Conservation (phyloP, 148 eudicot genomes). For the Agrostemma githago region DNA sequence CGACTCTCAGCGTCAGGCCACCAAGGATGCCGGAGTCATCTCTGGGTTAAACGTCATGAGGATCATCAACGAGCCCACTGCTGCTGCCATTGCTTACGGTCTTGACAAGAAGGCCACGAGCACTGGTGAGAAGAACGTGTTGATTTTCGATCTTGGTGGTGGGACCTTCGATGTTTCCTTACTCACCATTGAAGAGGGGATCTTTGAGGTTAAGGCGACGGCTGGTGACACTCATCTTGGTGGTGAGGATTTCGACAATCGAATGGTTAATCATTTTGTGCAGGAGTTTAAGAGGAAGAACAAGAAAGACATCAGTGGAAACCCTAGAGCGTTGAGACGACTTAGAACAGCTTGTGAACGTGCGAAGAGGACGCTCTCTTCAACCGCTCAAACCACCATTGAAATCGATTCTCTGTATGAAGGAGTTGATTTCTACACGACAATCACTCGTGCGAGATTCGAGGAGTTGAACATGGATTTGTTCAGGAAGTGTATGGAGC, state of each 20-base stretch:
- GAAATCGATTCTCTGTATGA: constrained; percentile 28
- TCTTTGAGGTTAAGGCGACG: constrained; percentile 34
- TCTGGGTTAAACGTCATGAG: constrained; percentile 31
- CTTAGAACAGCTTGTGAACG: constrained; percentile 26
- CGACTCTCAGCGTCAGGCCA: constrained; percentile 33
- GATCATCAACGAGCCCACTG: constrained; percentile 31
- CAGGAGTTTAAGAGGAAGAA: constrained; percentile 33
- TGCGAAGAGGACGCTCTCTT: constrained; percentile 31
- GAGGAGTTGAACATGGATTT: constrained; percentile 31
- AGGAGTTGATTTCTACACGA: constrained; percentile 27
- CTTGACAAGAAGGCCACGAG: constrained; percentile 35
- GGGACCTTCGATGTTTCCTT: constrained; percentile 40
- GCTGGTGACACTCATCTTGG: constrained; percentile 42
- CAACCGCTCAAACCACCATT: constrained; percentile 29
- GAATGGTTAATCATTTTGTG: constrained; percentile 31
- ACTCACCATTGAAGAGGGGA: constrained; percentile 35
- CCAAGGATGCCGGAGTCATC: constrained; percentile 34
- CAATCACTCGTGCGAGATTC: constrained; percentile 28
- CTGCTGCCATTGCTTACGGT: constrained; percentile 39
- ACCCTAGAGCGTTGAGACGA: constrained; percentile 26
- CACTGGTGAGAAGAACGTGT: constrained; percentile 28
- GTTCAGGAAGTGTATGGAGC: constrained; percentile 31
- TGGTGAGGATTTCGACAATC: constrained; percentile 31
- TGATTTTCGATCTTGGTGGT: constrained; percentile 33
- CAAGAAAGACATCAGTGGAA: constrained; percentile 28